A percentile compares a stretch with the other conserved stretches of the same genome.
Evolutionary conservation across 2,329 filamentous ascomycete species (phyloP).

Genomic region (Akanthomyces lecanii): DNA sequence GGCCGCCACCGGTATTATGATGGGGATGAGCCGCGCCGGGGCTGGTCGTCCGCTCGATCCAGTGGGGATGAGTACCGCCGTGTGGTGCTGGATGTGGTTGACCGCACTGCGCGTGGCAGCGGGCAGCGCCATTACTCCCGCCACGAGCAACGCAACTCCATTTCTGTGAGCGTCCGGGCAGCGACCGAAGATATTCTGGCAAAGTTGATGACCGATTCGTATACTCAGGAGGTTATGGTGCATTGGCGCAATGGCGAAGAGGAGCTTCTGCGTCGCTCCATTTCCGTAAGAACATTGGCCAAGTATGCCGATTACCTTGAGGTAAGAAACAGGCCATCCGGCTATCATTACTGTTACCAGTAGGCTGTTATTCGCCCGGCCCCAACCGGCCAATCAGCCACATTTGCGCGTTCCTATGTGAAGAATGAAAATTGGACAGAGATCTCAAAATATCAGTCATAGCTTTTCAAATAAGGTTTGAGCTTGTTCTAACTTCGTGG

Average conservation of each 20-base stretch:
- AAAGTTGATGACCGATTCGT: not conserved
- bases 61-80: not conserved
- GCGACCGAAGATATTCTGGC: conserved; percentile 3
- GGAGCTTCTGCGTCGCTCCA: not conserved
- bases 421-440: not conserved
- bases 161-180: not conserved
- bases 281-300: not conserved
- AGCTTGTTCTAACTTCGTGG: not conserved
- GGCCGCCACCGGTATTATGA: not conserved
- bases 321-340: not conserved
- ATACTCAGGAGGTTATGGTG: not conserved
- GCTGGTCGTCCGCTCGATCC: not conserved
- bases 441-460: not conserved
- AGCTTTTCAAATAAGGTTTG: not conserved
- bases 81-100: not conserved
- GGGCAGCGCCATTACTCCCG: not conserved
- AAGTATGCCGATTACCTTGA: not conserved
- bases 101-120: not conserved
- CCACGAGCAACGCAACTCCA: not conserved
- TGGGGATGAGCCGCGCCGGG: not conserved
- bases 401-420: not conserved
- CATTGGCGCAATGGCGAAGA: not conserved
- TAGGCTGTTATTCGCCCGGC: not conserved
- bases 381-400: not conserved
- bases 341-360: not conserved